Evolutionary conservation across 2,329 filamentous ascomycete genomes (phyloP).

Genomic region (Pezicula neosporulosa): DNA sequence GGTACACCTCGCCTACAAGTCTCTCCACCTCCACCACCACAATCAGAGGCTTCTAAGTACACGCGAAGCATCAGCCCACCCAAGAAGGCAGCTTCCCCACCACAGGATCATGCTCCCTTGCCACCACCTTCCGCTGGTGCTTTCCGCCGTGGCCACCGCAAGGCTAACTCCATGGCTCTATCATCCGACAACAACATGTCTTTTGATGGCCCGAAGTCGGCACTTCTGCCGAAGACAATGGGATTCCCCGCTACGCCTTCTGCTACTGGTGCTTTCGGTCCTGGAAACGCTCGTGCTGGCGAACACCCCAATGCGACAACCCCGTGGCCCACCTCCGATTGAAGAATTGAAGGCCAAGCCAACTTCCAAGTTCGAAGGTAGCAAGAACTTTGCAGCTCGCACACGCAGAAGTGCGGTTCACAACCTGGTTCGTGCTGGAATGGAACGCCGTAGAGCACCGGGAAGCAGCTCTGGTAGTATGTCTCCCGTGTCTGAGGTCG

Average conservation of each 20-base stretch:
- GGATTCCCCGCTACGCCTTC: constrained; percentile 76
- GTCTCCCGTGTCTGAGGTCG: constrained; percentile 83
- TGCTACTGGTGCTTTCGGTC: constrained; percentile 78
- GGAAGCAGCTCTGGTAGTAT: constrained; percentile 76
- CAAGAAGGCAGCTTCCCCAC: constrained; percentile 66
- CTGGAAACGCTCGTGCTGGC: constrained; percentile 86
- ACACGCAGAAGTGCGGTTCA: constrained; percentile 89
- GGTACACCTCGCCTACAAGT: constrained; percentile 74
- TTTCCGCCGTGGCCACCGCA: constrained; percentile 92
- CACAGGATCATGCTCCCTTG: constrained; percentile 67
- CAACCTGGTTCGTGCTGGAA: constrained; percentile 85
- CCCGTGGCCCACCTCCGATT: constrained; percentile 83
- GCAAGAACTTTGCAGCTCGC: constrained; percentile 94
- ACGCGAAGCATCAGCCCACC: constrained; percentile 63
- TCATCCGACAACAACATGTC: constrained; percentile 16
- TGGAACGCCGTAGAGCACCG: constrained; percentile 74
- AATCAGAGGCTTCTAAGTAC: constrained; percentile 47
- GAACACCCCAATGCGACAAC: constrained; percentile 94
- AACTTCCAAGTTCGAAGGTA: constrained; percentile 89
- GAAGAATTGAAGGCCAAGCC: constrained; percentile 90
- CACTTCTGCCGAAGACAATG: constrained; percentile 70
- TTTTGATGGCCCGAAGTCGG: constrained; percentile 46
- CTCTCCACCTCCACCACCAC: constrained; percentile 76
- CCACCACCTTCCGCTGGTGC: constrained; percentile 87
- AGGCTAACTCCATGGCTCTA: constrained; percentile 65